Evolutionary conservation across 2,329 filamentous ascomycete species (phyloP).

Genomic region (Zelopaecilomyces penicillatus): DNA sequence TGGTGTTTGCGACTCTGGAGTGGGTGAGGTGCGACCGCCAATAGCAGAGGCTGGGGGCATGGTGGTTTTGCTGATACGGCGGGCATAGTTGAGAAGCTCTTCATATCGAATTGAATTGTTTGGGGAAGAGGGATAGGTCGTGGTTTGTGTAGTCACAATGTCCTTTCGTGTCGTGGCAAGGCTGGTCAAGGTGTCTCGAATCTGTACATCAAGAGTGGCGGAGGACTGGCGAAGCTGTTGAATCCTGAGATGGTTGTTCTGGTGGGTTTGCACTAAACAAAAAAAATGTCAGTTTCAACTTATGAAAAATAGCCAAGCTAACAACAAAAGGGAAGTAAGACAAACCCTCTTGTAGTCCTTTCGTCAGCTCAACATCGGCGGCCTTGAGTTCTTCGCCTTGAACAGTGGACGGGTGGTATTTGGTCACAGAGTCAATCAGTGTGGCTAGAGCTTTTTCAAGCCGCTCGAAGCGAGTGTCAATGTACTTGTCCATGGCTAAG

Average conservation of each 20-base stretch:
- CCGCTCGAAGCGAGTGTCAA: slow-evolving; percentile 56
- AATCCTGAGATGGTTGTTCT: slow-evolving; percentile 64
- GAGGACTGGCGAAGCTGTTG: slow-evolving; percentile 59
- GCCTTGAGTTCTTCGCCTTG: slow-evolving; percentile 61
- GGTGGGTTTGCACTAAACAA: slow-evolving; percentile 58
- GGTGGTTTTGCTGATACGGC: slow-evolving; percentile 72
- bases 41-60: slow-evolving; percentile 53
- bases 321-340: neutral
- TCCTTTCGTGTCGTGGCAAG: slow-evolving; percentile 67
- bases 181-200: slow-evolving; percentile 60
- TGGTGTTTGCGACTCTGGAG: slow-evolving; percentile 23
- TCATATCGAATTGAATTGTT: slow-evolving; percentile 56
- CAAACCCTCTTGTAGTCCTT: slow-evolving; percentile 57
- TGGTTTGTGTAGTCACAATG: slow-evolving; percentile 55
- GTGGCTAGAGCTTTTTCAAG: slow-evolving; percentile 58
- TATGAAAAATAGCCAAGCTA: too few species aligned
- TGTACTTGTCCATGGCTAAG: slow-evolving; percentile 48
- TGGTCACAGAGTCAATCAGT: slow-evolving; percentile 71
- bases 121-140: slow-evolving; percentile 41
- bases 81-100: slow-evolving; percentile 69
- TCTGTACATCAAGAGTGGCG: slow-evolving; percentile 58
- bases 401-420: slow-evolving; percentile 66
- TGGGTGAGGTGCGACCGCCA: slow-evolving; percentile 29
- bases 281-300: neutral
- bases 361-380: slow-evolving; percentile 60